phyloP scores from a whole-genome alignment of 352 stramenopile species.

The Globisporangium iwayamae region DNA sequence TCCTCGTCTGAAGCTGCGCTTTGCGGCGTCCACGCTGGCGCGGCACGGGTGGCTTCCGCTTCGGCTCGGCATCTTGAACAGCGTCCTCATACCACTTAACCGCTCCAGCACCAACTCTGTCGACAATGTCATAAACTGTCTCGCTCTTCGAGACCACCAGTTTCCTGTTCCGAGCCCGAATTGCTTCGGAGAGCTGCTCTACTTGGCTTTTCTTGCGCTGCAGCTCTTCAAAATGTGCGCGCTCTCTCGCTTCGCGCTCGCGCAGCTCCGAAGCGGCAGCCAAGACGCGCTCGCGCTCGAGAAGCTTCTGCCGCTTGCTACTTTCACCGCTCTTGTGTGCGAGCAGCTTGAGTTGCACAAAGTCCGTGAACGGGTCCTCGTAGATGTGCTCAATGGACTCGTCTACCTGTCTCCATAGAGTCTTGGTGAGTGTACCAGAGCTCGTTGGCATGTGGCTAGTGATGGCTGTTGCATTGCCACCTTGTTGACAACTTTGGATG shows the following conservation, averaged over 20 bases:
- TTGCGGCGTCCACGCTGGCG: conserved; percentile 31
- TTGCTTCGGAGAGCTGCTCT: conserved; percentile 44
- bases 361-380: conserved; percentile 45
- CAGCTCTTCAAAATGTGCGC: conserved; percentile 23
- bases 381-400: conserved; percentile 61
- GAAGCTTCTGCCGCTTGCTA: conserved; percentile 35
- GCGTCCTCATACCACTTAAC: neutral
- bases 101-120: neutral
- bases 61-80: conserved; percentile 17
- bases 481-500: neutral
- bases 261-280: conserved; percentile 39
- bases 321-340: conserved; percentile 20
- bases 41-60: conserved; percentile 55
- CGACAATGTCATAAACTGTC: neutral
- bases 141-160: conserved; percentile 11
- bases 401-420: conserved; percentile 35
- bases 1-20: conserved; percentile 2
- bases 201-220: conserved; percentile 42
- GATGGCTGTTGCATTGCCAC: neutral
- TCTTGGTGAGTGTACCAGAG: neutral
- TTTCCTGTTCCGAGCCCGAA: conserved; percentile 52
- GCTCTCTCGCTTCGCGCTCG: conserved; percentile 25
- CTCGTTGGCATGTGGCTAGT: neutral
- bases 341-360: conserved; percentile 41
- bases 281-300: conserved; percentile 42